Evolutionary conservation across 208 protist species (phyloP).

Genomic region (Leishmania gerbilli): DNA sequence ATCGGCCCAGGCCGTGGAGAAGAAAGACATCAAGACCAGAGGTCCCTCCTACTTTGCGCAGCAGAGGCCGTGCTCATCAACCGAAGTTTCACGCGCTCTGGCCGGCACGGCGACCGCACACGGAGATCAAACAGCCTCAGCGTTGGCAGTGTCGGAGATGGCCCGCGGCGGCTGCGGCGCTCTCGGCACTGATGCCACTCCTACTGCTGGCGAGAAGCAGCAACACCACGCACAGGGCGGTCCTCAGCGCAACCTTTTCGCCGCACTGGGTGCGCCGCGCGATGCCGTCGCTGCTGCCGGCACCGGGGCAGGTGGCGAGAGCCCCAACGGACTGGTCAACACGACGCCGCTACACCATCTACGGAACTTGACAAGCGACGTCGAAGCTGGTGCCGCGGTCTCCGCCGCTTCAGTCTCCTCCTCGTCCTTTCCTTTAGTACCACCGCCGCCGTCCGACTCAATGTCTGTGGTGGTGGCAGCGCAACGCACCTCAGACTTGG

Average conservation of each 20-base stretch:
- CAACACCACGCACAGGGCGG: background rate
- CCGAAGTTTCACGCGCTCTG: background rate
- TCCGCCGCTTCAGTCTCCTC: background rate
- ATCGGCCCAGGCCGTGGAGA: background rate
- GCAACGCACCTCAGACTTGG: background rate
- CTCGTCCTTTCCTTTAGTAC: background rate
- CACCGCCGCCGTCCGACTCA: background rate
- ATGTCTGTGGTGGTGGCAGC: background rate
- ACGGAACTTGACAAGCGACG: background rate
- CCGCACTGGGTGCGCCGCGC: constrained; percentile 12
- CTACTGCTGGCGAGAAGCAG: background rate
- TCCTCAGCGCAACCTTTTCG: constrained; percentile 12
- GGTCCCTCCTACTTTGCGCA: background rate
- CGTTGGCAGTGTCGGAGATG: background rate
- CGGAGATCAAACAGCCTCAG: background rate
- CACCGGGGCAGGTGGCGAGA: background rate
- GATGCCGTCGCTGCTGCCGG: background rate
- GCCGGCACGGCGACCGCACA: background rate
- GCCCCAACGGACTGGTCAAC: constrained; percentile 12
- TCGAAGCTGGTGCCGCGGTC: too few species aligned
- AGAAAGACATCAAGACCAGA: background rate
- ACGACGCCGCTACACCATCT: constrained; percentile 5
- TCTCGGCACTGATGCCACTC: background rate
- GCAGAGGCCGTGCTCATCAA: background rate
- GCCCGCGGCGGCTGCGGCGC: background rate